Evolutionary conservation across 331 rosid species (phyloP).

Genomic region (Spiraea crenata): DNA sequence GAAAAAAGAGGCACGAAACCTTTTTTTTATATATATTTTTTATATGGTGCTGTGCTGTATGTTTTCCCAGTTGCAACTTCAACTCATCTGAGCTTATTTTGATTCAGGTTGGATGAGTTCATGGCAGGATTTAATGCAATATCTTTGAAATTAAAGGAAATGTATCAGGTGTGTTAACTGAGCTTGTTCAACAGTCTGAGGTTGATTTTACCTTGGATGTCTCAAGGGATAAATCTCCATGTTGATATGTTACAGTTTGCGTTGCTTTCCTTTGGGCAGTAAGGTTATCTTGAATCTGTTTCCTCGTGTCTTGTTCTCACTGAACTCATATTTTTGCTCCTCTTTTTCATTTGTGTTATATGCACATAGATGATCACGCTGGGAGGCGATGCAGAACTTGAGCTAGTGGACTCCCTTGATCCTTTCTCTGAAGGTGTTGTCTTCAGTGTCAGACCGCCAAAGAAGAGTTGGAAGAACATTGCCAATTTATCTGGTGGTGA

Average conservation of each 20-base stretch:
- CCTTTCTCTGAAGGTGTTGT: constrained; percentile 99
- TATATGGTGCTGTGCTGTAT: neutral
- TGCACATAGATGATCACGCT: constrained; percentile 82
- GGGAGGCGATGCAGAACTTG: constrained; percentile 99
- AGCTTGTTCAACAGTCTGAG: constrained; percentile 1
- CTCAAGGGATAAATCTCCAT: neutral
- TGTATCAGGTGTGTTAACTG: constrained; percentile 71
- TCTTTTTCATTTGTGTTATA: neutral
- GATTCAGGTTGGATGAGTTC: constrained; percentile 80
- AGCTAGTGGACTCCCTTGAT: constrained; percentile 94
- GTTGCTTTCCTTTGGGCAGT: neutral
- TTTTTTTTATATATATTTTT: constrained; percentile 10
- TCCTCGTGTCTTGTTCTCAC: neutral
- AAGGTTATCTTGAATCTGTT: no score
- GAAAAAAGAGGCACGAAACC: constrained; percentile 70
- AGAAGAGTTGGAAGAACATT: constrained; percentile 98
- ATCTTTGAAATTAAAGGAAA: constrained; percentile 91
- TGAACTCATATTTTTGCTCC: neutral
- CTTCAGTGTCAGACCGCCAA: constrained; percentile 96
- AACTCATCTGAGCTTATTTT: constrained; percentile 16
- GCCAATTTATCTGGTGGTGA: constrained; percentile 99
- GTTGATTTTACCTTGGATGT: neutral
- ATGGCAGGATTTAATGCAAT: constrained; percentile 96
- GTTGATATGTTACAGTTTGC: neutral
- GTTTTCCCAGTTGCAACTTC: neutral